phyloP scores from a whole-genome alignment of 176 grass and related monocot genomes.

The Metroxylon sagu region DNA sequence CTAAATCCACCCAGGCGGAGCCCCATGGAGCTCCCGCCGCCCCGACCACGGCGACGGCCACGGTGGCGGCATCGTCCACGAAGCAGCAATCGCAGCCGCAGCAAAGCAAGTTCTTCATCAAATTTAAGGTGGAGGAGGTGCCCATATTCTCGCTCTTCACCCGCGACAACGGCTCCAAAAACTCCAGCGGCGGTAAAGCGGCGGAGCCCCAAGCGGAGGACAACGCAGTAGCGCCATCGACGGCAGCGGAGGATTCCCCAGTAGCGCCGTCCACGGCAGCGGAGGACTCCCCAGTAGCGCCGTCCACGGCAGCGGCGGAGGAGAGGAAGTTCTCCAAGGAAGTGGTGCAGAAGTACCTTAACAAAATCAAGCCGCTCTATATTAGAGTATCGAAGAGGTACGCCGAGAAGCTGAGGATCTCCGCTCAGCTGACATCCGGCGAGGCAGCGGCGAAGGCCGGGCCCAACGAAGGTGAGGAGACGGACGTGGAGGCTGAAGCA shows the following conservation, averaged over 20 bases:
- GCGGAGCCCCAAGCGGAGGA: too few species aligned
- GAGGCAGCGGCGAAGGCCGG: neutral
- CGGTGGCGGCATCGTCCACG: neutral
- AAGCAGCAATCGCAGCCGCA: conserved; percentile 16
- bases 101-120: conserved; percentile 53
- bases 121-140: conserved; percentile 62
- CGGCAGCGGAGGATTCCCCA: too few species aligned
- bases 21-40: too few species aligned
- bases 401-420: conserved; percentile 53
- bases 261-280: neutral
- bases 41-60: neutral
- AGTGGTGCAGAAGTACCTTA: conserved; percentile 67
- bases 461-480: conserved; percentile 38
- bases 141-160: conserved; percentile 69
- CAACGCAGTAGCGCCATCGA: too few species aligned
- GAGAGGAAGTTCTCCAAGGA: conserved; percentile 68
- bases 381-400: conserved; percentile 65
- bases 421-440: neutral
- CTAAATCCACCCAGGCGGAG: conserved; percentile 6
- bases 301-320: conserved; percentile 19
- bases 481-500: conserved; percentile 33
- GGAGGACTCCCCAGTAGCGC: too few species aligned
- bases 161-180: conserved; percentile 56
- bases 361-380: conserved; percentile 82
- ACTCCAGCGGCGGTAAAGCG: neutral